Conservation (phyloP, 345 rosid genomes). For the Psidium guajava region DNA sequence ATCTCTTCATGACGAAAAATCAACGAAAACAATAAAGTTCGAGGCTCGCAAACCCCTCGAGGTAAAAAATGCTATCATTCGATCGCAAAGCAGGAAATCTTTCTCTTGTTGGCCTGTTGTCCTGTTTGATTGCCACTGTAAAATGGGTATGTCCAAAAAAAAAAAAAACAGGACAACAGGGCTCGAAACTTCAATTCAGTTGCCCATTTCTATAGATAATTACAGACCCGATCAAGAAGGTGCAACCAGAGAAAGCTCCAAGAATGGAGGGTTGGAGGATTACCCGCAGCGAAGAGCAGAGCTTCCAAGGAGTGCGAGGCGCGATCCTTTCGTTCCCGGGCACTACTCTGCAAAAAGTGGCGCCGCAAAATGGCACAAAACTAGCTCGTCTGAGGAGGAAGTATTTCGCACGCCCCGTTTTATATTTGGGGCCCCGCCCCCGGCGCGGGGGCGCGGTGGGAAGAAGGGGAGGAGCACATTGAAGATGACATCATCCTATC, state of each 20-base stretch:
- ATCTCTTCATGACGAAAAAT: neutral
- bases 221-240: neutral
- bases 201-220: neutral
- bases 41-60: neutral
- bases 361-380: neutral
- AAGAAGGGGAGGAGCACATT: neutral
- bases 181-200: neutral
- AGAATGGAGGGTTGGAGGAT: neutral
- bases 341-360: neutral
- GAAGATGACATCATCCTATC: too few species aligned
- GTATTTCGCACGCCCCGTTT: neutral
- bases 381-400: neutral
- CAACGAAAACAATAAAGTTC: neutral
- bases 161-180: neutral
- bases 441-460: neutral
- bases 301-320: neutral
- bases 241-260: neutral
- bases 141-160: too few species aligned
- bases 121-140: too few species aligned
- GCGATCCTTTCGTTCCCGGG: neutral
- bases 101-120: neutral
- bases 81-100: neutral
- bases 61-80: neutral
- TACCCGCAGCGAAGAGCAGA: neutral
- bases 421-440: too few species aligned